phyloP scores from a whole-genome alignment of 768 basidiomycete genomes.

The Wakefieldia striispora region DNA sequence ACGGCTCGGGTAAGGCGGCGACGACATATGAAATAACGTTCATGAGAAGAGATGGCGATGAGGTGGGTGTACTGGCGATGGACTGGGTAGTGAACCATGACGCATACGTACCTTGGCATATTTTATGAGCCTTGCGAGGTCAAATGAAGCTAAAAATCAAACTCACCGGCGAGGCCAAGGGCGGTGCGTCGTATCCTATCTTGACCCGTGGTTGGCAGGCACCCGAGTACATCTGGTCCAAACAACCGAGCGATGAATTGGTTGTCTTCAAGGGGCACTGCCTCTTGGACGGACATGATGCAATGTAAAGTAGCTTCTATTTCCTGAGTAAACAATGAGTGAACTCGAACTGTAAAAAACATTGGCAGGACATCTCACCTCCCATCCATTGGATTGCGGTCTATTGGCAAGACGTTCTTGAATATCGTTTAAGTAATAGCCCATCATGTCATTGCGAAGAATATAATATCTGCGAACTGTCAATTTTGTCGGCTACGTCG shows the following conservation, averaged over 20 bases:
- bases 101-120: slow-evolving; percentile 59
- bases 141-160: neutral
- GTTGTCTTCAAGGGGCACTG: slow-evolving; percentile 60
- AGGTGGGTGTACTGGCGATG: slow-evolving; percentile 24
- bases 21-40: slow-evolving; percentile 68
- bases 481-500: slow-evolving; percentile 1
- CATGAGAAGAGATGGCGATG: slow-evolving; percentile 51
- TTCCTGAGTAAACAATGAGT: slow-evolving; percentile 47
- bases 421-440: slow-evolving; percentile 63
- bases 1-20: slow-evolving; percentile 62
- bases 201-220: slow-evolving; percentile 61
- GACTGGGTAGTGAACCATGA: slow-evolving; percentile 72
- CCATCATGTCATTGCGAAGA: slow-evolving; percentile 79
- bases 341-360: neutral
- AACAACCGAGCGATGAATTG: slow-evolving; percentile 63
- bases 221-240: slow-evolving; percentile 65
- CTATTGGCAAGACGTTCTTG: slow-evolving; percentile 47
- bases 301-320: slow-evolving; percentile 87
- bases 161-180: slow-evolving; percentile 70
- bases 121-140: neutral
- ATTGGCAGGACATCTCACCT: slow-evolving; percentile 45
- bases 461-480: slow-evolving; percentile 69
- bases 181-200: slow-evolving; percentile 71
- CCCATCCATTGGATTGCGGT: slow-evolving; percentile 60
- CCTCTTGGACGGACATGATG: slow-evolving; percentile 85